phyloP scores from a whole-genome alignment of 352 stramenopile species.

The Globisporangium abappressorium region DNA sequence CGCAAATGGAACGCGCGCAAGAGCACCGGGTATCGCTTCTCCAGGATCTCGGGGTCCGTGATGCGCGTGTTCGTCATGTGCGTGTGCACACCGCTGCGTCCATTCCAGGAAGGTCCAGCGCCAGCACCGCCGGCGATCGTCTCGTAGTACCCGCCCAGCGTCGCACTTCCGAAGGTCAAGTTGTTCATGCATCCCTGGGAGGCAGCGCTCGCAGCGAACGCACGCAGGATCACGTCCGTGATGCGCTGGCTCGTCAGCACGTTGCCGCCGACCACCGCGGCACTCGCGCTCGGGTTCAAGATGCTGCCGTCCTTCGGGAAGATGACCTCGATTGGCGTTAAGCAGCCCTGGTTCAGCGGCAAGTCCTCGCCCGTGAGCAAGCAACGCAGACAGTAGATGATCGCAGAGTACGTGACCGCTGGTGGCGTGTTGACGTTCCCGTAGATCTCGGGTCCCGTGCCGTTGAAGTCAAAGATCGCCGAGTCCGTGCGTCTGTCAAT shows the following conservation, averaged over 20 bases:
- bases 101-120: conserved; percentile 95
- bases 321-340: conserved; percentile 95
- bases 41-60: conserved; percentile 99
- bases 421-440: conserved; percentile 98
- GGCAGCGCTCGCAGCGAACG: conserved; percentile 95
- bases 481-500: conserved; percentile 91
- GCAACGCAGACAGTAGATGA: conserved; percentile 98
- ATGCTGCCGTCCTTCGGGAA: conserved; percentile 92
- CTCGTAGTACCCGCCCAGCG: conserved; percentile 97
- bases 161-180: conserved; percentile 97
- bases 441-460: conserved; percentile 95
- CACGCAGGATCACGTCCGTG: conserved; percentile 97
- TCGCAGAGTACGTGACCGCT: conserved; percentile 97
- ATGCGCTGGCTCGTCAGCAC: conserved; percentile 97
- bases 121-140: conserved; percentile 98
- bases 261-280: conserved; percentile 98
- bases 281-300: conserved; percentile 94
- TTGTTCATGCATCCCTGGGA: conserved; percentile 99
- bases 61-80: conserved; percentile 99
- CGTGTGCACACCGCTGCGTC: conserved; percentile 96
- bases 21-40: conserved; percentile 94
- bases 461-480: conserved; percentile 97
- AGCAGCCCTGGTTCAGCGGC: conserved; percentile 96
- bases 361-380: conserved; percentile 93
- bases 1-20: conserved; percentile 85